These are phyloP conservation scores for Leptographium galeiforme DNA, from an alignment of 2,329 filamentous ascomycete genomes.

Conservation along the genomic window DNA sequence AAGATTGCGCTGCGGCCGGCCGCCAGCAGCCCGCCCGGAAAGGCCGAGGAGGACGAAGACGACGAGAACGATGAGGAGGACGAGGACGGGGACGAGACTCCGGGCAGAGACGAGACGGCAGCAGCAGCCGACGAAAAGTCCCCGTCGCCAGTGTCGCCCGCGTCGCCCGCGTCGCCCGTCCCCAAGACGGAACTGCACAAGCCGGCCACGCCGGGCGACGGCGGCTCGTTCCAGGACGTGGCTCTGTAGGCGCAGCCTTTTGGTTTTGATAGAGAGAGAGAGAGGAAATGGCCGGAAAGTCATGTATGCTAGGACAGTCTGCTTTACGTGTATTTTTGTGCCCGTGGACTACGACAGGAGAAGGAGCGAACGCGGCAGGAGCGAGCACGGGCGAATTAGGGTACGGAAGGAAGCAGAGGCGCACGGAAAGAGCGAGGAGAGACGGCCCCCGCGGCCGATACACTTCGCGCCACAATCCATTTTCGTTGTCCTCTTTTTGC, in stretches of 20 bases:
- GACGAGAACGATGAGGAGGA: conserved; percentile 5
- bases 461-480: neutral
- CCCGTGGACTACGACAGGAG: no score
- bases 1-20: conserved; percentile 31
- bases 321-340: neutral
- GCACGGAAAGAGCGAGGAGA: neutral
- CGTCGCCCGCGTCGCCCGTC: neutral
- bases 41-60: conserved; percentile 7
- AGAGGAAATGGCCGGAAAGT: neutral
- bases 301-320: neutral
- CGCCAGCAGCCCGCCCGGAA: conserved; percentile 3
- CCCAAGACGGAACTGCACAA: conserved; percentile 13
- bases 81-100: conserved; percentile 13
- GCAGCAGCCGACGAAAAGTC: neutral
- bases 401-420: no score
- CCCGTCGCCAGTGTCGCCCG: no score
- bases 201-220: conserved; percentile 32
- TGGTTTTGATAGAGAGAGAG: neutral
- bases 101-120: conserved; percentile 20
- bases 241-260: conserved; percentile 28
- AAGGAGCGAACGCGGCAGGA: no score
- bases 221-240: conserved; percentile 51
- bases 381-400: no score
- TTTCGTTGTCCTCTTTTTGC: no score
- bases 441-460: neutral